Conservation (phyloP, 2,329 filamentous ascomycete species). For the Cladosporium austrohemisphaericum region DNA sequence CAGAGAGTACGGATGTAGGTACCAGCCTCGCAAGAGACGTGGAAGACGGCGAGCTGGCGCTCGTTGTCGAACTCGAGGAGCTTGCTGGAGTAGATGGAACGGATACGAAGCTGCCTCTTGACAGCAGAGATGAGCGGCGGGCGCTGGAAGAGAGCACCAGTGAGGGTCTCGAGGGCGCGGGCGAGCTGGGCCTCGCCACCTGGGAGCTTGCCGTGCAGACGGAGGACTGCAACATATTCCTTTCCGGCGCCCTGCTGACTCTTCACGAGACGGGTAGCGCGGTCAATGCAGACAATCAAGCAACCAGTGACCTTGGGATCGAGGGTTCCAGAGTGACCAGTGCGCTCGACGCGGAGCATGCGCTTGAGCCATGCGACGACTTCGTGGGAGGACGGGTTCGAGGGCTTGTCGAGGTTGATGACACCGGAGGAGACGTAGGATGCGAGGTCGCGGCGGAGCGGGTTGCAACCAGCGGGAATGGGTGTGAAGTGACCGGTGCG, state of each 20-base stretch:
- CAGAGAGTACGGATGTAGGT: conserved; percentile 98
- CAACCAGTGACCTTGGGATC: conserved; percentile 98
- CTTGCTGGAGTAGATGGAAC: conserved; percentile 97
- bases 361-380: conserved; percentile 99
- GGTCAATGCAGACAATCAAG: conserved; percentile 91
- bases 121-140: conserved; percentile 97
- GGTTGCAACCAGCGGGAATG: conserved; percentile 87
- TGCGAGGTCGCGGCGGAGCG: conserved; percentile 91
- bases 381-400: conserved; percentile 96
- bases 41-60: conserved; percentile 94
- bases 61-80: conserved; percentile 96
- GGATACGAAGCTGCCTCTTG: conserved; percentile 96
- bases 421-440: conserved; percentile 96
- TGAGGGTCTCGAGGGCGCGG: conserved; percentile 90
- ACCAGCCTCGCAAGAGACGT: conserved; percentile 97
- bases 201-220: conserved; percentile 90
- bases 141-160: conserved; percentile 93
- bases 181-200: conserved; percentile 91
- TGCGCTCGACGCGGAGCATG: conserved; percentile 92
- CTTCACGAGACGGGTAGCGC: conserved; percentile 95
- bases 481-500: conserved; percentile 96
- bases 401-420: conserved; percentile 97
- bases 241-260: conserved; percentile 98
- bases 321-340: conserved; percentile 95
- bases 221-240: conserved; percentile 95